Evolutionary conservation across 371 early-diverging fungal genomes (phyloP).

Genomic region (Syncephalastrum monosporum): DNA sequence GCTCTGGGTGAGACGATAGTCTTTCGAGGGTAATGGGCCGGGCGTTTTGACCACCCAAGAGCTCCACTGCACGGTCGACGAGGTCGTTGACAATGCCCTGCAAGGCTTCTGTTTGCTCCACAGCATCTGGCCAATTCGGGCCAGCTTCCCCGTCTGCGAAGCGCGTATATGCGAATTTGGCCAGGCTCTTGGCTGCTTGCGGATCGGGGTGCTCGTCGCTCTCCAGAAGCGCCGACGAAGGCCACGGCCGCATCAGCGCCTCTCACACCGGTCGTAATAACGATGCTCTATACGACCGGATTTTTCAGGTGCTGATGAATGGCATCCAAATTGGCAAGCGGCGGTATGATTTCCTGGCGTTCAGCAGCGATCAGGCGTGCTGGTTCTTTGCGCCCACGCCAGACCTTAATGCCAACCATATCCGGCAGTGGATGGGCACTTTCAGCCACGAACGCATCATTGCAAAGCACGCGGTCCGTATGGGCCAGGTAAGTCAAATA

Average conservation of each 20-base stretch:
- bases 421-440: slow-evolving; percentile 74
- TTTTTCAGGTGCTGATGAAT: slow-evolving; percentile 46
- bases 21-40: no score
- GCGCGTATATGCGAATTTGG: no score
- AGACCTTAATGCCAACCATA: slow-evolving; percentile 48
- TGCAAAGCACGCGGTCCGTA: slow-evolving; percentile 71
- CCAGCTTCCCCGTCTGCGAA: no score
- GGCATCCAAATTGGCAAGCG: slow-evolving; percentile 62
- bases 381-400: slow-evolving; percentile 67
- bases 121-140: no score
- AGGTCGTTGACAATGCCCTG: no score
- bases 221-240: slow-evolving; percentile 71
- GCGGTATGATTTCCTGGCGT: slow-evolving; percentile 71
- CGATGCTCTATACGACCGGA: slow-evolving; percentile 49
- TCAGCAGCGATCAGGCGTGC: slow-evolving; percentile 65
- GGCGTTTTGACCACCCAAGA: no score
- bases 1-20: no score
- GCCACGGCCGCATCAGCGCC: slow-evolving; percentile 38
- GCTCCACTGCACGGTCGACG: no score
- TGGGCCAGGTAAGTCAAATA: slow-evolving; percentile 59
- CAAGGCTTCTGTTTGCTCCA: no score
- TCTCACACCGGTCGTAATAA: slow-evolving; percentile 16
- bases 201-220: no score
- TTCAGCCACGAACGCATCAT: slow-evolving; percentile 67
- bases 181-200: no score